Percentiles rank a stretch among this genome's conserved stretches.
These are phyloP conservation scores for Haplographium delicatum DNA, from an alignment of 495 filamentous ascomycete species.

Conservation along the genomic window DNA sequence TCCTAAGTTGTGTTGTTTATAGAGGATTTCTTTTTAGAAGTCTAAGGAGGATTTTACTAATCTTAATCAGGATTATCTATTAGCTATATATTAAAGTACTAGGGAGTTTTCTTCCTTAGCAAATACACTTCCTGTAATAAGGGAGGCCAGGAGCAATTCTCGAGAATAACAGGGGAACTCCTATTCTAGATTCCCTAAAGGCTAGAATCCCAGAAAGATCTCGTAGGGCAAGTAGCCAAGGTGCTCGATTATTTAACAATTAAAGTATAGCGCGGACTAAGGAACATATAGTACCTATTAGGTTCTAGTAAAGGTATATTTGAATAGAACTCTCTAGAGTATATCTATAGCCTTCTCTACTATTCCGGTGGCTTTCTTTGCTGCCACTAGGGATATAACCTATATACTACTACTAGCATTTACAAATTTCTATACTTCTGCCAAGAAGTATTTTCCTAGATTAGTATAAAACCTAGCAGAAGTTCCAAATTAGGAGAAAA, in stretches of 20 bases:
- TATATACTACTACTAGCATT: background rate
- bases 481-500: background rate
- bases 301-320: background rate
- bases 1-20: background rate
- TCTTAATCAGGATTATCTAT: background rate
- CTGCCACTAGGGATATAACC: background rate
- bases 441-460: background rate
- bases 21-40: background rate
- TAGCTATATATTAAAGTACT: background rate
- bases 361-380: background rate
- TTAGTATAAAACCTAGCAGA: background rate
- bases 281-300: background rate
- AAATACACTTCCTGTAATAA: background rate
- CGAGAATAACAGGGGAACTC: no score
- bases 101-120: background rate
- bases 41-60: background rate
- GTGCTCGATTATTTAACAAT: background rate
- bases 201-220: background rate
- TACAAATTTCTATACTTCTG: background rate
- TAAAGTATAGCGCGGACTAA: background rate
- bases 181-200: no score
- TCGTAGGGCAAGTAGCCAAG: background rate
- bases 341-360: background rate
- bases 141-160: no score
- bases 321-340: background rate